Evolutionary conservation across 1,284 basidiomycete genomes (phyloP), one percentile per base, ranked within the genome.

Genomic region (Fomes fomentarius): DNA sequence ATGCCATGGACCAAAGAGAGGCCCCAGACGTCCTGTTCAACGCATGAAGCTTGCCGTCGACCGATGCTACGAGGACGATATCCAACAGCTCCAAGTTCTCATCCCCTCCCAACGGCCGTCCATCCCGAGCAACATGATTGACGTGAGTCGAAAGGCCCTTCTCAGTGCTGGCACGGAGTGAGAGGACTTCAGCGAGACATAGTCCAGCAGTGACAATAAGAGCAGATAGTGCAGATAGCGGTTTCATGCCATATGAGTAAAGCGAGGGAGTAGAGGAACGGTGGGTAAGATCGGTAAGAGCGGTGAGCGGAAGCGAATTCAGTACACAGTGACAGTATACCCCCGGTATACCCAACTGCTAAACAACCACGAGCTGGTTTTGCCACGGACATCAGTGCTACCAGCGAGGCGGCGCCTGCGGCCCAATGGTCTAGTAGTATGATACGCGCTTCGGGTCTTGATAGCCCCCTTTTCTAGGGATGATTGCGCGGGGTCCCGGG

Each of bases 21-120:
- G 81, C 80, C 1, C 94, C 94, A 0, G 87, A 87, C 0, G 86
- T 83, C 53, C 94, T 78, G 67, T 94, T 91, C 57, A 96, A 75
- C 0, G 91, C 94, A 74, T 94, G 92, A 42, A 96, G 86, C 56
- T 87, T 89, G 22, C 94, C 94, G 70, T 96, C 94, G n/a, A 96
- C 84, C 8, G 91, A 91, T 3, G 94, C 90, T 12, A 94, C 82
- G 11, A 96, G 80, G 42, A 94, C 85, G 40, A 91, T 81, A 66
- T 93, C 88, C 58, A 92, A 71, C 4, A 94, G 75, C 28, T 85
- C 78, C 15, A 86, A 73, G 55, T 85, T 79, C 19, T 77, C 66
- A 15, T 62, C 47, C 10, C 52, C 37, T 39, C 46, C 34, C 21
- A 53, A 54, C 26, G 46, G 30, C 22, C 37, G 56, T 11, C 38